Percentiles rank a stretch among this genome's conserved stretches.
Evolutionary conservation across 768 basidiomycete species (phyloP).

Genomic region (Podaxis sp.): DNA sequence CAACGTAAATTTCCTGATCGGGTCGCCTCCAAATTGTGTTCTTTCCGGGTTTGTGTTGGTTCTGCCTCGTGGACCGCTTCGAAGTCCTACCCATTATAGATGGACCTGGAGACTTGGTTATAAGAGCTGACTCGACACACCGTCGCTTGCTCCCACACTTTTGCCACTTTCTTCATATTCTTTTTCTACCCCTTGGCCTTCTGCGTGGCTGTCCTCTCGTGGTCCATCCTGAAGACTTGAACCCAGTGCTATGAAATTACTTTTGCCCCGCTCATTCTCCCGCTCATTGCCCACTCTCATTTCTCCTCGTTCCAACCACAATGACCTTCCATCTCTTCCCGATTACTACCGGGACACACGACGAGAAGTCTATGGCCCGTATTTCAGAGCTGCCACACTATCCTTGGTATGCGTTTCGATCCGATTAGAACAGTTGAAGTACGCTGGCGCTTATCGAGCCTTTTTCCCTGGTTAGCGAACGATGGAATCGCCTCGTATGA

Average conservation of each 20-base stretch:
- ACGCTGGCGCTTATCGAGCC: neutral
- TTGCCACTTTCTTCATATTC: neutral
- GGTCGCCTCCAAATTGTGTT: neutral
- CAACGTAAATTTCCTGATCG: slow-evolving; percentile 9
- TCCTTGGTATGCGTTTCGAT: neutral
- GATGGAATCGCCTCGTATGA: neutral
- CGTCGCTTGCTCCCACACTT: neutral
- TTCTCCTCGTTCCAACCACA: neutral
- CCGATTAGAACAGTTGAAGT: neutral
- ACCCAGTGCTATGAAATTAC: neutral
- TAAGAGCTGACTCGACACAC: neutral
- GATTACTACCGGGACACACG: slow-evolving; percentile 8
- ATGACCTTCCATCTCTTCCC: neutral
- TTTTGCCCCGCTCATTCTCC: neutral
- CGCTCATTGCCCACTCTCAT: slow-evolving; percentile 1
- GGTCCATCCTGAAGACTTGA: neutral
- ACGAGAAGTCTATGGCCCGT: slow-evolving; percentile 7
- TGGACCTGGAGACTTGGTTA: slow-evolving; percentile 3
- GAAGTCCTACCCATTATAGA: slow-evolving; percentile 7
- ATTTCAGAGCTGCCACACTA: neutral
- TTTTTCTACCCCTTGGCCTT: neutral
- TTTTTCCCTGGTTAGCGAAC: slow-evolving; percentile 7
- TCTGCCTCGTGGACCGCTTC: slow-evolving; percentile 11
- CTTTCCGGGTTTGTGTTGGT: slow-evolving; percentile 6
- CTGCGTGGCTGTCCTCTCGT: neutral